phyloP scores from a whole-genome alignment of 495 filamentous ascomycete species.

The Elaphomyces granulatus region DNA sequence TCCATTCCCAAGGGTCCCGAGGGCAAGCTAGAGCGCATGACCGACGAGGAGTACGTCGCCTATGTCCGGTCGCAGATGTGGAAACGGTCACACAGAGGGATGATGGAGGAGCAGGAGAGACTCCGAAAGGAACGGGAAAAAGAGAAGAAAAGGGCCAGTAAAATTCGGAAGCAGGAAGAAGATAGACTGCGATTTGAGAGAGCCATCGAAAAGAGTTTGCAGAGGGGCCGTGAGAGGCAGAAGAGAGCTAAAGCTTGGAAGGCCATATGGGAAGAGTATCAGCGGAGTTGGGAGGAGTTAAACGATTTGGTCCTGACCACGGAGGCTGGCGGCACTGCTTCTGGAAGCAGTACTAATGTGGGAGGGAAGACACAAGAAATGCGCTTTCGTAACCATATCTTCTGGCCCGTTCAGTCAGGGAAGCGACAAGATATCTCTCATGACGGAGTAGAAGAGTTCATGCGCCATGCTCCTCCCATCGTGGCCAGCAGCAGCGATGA shows the following conservation, averaged over 20 bases:
- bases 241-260: constrained; percentile 35
- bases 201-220: constrained; percentile 38
- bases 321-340: constrained; percentile 1
- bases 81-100: constrained; percentile 63
- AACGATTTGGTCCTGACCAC: constrained; percentile 11
- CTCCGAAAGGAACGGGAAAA: constrained; percentile 39
- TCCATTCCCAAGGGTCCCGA: constrained; percentile 21
- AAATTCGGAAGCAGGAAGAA: constrained; percentile 27
- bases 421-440: constrained; percentile 43
- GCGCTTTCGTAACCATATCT: constrained; percentile 38
- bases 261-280: constrained; percentile 50
- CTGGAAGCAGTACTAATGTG: no score
- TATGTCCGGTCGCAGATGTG: constrained; percentile 85
- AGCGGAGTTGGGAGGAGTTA: constrained; percentile 44
- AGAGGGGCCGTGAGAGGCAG: constrained; percentile 34
- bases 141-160: constrained; percentile 28
- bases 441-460: constrained; percentile 49
- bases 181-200: constrained; percentile 25
- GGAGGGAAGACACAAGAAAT: no score
- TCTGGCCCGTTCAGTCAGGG: constrained; percentile 67
- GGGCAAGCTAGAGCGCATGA: constrained; percentile 70
- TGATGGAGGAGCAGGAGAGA: constrained; percentile 48
- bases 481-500: constrained; percentile 6
- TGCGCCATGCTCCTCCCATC: constrained; percentile 35
- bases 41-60: constrained; percentile 74